Evolutionary conservation across 2,329 filamentous ascomycete genomes (phyloP), one percentile per base, ranked within the genome.

Genomic region (Ophiocordyceps camponoti-rufipedis): DNA sequence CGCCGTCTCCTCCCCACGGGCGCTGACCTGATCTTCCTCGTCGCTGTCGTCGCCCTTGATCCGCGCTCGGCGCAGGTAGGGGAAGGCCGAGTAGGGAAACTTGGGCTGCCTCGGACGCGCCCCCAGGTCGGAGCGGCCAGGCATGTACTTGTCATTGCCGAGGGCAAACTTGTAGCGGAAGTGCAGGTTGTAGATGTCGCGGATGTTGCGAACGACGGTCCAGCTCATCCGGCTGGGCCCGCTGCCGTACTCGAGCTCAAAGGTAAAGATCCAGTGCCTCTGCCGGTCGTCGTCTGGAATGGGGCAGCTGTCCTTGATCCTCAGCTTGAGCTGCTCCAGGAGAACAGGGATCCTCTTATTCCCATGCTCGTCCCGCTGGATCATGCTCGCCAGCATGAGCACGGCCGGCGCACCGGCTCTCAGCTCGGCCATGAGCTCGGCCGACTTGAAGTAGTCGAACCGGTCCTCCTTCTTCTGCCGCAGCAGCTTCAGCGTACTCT

Each of bases 221-320:
- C 91, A 98, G 57, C 85, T 85, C 93, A 98, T 96, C 47, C 91
- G 76, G 46, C 89, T 95, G 46, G 91, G 77, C 0, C 91, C 93
- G 58, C 85, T 96, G 13, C 91, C 91, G 59, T 98, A 98, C 59
- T 98, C 91, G 14, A 98, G 70, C 54, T 94, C 86, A 46, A 98
- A 88, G 41, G 81, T 82, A 61, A 96, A 94, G 9, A 91, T 73
- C 56, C 85, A 79, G 61, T 96, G 91, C 29, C 88, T 67, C 50
- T 78, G 72, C 52, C 67, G 72, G 48, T 73, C 71, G 45, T 72
- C 71, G 46, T 74, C 78, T 41, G 83, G 78, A 48, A 79, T 74
- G 11, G 78, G 77, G 11, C 70, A 68, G 55, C 86, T 94, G 55
- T 95, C 85, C 9, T 79, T 82, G 48, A 98, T 83, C 47, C 75